Evolutionary conservation across 2,329 filamentous ascomycete genomes (phyloP).

Genomic region (Phialophora chinensis): DNA sequence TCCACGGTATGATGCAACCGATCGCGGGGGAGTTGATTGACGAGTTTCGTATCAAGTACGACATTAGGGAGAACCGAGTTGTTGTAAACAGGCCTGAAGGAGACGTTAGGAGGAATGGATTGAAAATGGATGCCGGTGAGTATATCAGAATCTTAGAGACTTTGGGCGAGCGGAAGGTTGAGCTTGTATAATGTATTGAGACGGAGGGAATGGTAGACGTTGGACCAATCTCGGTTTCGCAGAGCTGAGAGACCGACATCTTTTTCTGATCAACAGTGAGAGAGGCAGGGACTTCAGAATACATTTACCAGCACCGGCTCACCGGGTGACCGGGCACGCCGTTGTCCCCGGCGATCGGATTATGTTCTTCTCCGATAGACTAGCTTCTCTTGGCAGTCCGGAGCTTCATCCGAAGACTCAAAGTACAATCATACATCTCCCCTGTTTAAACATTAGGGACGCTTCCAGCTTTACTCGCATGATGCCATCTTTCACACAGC

Average conservation of each 20-base stretch:
- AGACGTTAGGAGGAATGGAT: slow-evolving; percentile 25
- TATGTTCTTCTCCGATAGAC: background rate
- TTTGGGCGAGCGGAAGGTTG: slow-evolving; percentile 21
- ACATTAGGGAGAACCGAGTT: slow-evolving; percentile 8
- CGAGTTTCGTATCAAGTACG: slow-evolving; percentile 25
- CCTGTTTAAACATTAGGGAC: too few relatives aligned
- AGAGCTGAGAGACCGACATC: background rate
- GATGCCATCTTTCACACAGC: background rate
- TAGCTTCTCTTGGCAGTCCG: background rate
- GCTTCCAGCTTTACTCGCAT: background rate
- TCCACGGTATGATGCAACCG: slow-evolving; percentile 32
- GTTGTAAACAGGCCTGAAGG: slow-evolving; percentile 21
- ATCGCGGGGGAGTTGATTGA: slow-evolving; percentile 26
- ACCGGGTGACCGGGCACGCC: too few relatives aligned
- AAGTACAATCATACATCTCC: background rate
- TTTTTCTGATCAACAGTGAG: background rate
- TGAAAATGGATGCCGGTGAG: slow-evolving; percentile 26
- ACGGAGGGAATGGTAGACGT: background rate
- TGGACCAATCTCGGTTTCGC: background rate
- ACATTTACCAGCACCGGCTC: too few relatives aligned
- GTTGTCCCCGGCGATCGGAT: background rate
- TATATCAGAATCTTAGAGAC: slow-evolving; percentile 26
- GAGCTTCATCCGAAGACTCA: background rate
- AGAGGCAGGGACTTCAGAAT: too few relatives aligned
- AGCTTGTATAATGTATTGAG: slow-evolving; percentile 20